These are phyloP conservation scores for Rosa multiflora DNA, from an alignment of 306 rosid genomes.

Conservation along the genomic window DNA sequence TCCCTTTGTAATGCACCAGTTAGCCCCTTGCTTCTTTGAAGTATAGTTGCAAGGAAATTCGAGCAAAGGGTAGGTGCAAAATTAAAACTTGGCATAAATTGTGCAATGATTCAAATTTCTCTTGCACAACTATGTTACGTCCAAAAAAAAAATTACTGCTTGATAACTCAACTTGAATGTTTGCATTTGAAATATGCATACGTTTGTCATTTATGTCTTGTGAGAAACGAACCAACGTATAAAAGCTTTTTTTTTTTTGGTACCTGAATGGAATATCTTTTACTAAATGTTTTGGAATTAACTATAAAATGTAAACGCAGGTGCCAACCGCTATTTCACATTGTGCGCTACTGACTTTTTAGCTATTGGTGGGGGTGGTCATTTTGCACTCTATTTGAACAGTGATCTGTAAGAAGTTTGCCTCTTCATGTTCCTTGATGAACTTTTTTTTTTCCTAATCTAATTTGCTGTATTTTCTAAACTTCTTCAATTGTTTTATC, in stretches of 20 bases:
- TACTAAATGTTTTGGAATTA: slow-evolving; percentile 15
- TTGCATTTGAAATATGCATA: neutral
- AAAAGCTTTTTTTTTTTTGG: too few relatives aligned
- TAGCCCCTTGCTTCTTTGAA: slow-evolving; percentile 8
- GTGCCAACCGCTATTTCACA: slow-evolving; percentile 83
- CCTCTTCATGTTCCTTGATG: neutral
- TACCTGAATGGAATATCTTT: neutral
- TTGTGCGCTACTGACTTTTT: slow-evolving; percentile 66
- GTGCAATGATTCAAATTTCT: neutral
- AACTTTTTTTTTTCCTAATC: neutral
- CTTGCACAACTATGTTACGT: neutral
- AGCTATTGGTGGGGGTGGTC: slow-evolving; percentile 87
- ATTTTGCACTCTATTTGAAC: slow-evolving; percentile 85
- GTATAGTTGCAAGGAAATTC: slow-evolving; percentile 13
- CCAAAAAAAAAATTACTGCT: neutral
- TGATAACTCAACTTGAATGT: neutral
- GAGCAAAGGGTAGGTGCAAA: slow-evolving; percentile 9
- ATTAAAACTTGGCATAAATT: neutral
- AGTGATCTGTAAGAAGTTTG: slow-evolving; percentile 72
- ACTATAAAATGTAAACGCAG: slow-evolving; percentile 38
- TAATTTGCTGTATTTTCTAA: neutral
- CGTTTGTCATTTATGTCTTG: neutral
- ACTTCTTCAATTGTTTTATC: neutral
- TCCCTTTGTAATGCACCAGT: neutral
- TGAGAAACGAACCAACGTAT: neutral